Conservation (phyloP, 139 green algal species). For the Desmodesmus armatus region DNA sequence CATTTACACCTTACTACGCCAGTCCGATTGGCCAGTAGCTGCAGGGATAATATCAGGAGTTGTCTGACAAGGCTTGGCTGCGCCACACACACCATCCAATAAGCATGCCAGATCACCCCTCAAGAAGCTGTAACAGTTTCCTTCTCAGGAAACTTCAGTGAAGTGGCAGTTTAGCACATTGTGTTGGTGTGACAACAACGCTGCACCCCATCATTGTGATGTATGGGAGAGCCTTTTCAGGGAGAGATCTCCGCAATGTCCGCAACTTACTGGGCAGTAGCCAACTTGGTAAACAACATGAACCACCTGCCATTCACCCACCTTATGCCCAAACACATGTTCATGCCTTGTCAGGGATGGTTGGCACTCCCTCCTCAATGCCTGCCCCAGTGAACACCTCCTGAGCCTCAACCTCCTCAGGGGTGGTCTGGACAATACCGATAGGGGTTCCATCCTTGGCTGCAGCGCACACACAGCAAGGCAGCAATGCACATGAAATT, state of each 20-base stretch:
- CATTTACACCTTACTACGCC: too few species aligned
- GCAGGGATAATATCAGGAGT: too few species aligned
- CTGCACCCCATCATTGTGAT: neutral
- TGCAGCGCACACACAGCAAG: too few species aligned
- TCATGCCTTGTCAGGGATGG: slow-evolving; percentile 17
- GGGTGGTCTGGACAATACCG: slow-evolving; percentile 23
- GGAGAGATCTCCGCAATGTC: neutral
- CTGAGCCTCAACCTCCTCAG: slow-evolving; percentile 18
- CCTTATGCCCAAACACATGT: too few species aligned
- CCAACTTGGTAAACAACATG: neutral
- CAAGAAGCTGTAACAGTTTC: too few species aligned
- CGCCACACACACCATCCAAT: too few species aligned
- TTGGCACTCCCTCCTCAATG: neutral
- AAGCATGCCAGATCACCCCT: too few species aligned
- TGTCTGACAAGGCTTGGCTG: too few species aligned
- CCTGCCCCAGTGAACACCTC: slow-evolving; percentile 4
- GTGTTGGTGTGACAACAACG: neutral
- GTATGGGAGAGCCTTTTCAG: neutral
- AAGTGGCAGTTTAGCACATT: neutral
- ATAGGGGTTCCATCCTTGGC: slow-evolving; percentile 14
- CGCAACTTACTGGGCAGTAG: neutral
- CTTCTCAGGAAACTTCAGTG: too few species aligned
- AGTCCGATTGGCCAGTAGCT: too few species aligned
- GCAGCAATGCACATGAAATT: too few species aligned
- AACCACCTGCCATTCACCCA: neutral